A percentile compares a stretch with the other conserved stretches of the same genome.
phyloP scores from a whole-genome alignment of 768 basidiomycete genomes.

The Pleurotus eryngii region DNA sequence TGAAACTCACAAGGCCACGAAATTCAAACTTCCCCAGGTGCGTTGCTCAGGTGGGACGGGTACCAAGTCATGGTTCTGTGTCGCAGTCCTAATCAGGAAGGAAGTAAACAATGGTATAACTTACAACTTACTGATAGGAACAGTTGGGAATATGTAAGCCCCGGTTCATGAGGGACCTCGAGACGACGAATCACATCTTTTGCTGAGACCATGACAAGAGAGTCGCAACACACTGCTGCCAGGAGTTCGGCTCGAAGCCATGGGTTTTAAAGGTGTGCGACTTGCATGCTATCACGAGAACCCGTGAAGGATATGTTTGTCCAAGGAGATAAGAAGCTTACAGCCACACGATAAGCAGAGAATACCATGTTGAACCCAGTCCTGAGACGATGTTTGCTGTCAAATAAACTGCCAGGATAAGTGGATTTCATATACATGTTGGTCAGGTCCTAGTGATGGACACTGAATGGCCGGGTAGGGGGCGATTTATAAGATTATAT shows the following conservation, averaged over 20 bases:
- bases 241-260: neutral
- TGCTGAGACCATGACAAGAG: neutral
- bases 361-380: too few species aligned
- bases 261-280: neutral
- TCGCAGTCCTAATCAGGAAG: conserved; percentile 7
- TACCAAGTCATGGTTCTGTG: conserved; percentile 65
- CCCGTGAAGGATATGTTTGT: neutral
- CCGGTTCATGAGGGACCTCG: conserved; percentile 53
- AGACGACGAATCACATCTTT: conserved; percentile 37
- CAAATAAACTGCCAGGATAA: too few species aligned
- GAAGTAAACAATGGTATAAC: neutral
- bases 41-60: conserved; percentile 64
- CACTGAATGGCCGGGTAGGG: neutral
- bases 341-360: neutral
- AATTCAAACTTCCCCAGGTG: conserved; percentile 66
- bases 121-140: conserved; percentile 50
- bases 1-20: conserved; percentile 55
- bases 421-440: too few species aligned
- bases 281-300: too few species aligned
- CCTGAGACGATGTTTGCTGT: too few species aligned
- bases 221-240: neutral
- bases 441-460: too few species aligned
- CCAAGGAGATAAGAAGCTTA: conserved; percentile 3
- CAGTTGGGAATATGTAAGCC: conserved; percentile 49
- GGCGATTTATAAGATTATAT: conserved; percentile 3